phyloP scores from a whole-genome alignment of 345 rosid genomes.

The Salix viminalis region DNA sequence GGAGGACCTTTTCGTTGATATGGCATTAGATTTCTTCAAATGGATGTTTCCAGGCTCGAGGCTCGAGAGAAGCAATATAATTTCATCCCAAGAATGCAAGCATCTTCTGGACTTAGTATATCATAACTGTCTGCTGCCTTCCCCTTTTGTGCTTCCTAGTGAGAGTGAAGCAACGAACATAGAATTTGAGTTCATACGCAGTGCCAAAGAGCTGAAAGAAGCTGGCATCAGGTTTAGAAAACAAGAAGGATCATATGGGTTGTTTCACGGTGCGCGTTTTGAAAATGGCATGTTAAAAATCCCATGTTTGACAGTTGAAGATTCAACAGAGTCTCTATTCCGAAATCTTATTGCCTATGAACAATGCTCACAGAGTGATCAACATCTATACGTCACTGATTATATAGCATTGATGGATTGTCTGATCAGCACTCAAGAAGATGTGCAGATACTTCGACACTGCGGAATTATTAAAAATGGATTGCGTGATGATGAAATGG shows the following conservation, averaged over 20 bases:
- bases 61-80: background rate
- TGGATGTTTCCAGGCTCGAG: background rate
- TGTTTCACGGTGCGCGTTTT: conserved; percentile 3
- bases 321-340: conserved; percentile 1
- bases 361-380: background rate
- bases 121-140: background rate
- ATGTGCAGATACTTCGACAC: conserved; percentile 17
- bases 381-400: background rate
- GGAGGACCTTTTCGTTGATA: background rate
- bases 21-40: accelerated
- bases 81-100: background rate
- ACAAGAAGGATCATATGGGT: background rate
- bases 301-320: background rate
- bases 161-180: background rate
- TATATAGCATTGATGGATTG: conserved; percentile 14
- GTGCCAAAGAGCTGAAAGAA: conserved; percentile 21
- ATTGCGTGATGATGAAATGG: conserved; percentile 20
- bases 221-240: conserved; percentile 14
- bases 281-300: conserved; percentile 14
- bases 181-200: background rate
- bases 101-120: conserved; percentile 11
- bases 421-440: conserved; percentile 17
- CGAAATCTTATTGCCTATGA: conserved; percentile 28
- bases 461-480: conserved; percentile 4
- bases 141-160: too few species aligned